Conservation (phyloP, 2,329 filamentous ascomycete species). For the Ophiocordyceps camponoti-rufipedis region DNA sequence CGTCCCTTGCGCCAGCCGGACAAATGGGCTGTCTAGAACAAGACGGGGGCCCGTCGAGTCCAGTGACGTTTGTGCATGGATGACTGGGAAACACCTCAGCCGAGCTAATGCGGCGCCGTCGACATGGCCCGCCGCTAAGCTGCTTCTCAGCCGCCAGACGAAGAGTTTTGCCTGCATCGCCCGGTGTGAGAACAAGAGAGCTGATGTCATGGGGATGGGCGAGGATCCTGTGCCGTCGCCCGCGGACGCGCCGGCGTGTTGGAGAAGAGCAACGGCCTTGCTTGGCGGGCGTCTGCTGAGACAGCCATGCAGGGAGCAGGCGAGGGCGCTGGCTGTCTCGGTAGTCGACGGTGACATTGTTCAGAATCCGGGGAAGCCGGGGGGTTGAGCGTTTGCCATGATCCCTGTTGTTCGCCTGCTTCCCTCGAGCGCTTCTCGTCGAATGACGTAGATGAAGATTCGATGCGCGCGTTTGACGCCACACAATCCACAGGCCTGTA, state of each 20-base stretch:
- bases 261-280: no score
- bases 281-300: neutral
- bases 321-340: neutral
- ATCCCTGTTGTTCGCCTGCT: neutral
- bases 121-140: neutral
- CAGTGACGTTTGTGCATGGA: neutral
- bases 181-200: neutral
- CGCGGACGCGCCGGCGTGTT: no score
- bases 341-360: neutral
- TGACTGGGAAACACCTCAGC: neutral
- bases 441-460: neutral
- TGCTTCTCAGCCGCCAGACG: neutral
- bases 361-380: constrained; percentile 16
- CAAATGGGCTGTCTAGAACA: neutral
- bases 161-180: neutral
- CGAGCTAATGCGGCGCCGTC: constrained; percentile 1
- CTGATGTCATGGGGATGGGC: no score
- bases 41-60: neutral
- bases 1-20: neutral
- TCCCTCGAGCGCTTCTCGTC: neutral
- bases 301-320: neutral
- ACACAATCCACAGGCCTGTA: no score
- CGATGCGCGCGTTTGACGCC: no score
- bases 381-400: constrained; percentile 4
- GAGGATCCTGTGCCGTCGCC: no score